A percentile compares a stretch with the other conserved stretches of the same genome.
These are phyloP conservation scores for Mortierella sp. DNA, from an alignment of 371 early-diverging fungal species.

Conservation along the genomic window DNA sequence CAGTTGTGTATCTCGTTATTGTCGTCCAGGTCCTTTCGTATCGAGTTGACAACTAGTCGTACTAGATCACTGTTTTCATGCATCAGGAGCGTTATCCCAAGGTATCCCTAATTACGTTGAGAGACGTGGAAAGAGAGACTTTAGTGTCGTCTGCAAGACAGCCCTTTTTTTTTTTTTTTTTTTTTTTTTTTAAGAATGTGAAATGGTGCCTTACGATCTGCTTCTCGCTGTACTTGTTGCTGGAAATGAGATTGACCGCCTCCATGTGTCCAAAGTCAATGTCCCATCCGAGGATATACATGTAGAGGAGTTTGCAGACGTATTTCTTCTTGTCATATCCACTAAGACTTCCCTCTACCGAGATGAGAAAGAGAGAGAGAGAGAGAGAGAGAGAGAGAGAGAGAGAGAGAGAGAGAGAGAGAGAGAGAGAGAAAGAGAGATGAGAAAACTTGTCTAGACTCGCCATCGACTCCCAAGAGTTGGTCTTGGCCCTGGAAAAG, in stretches of 20 bases:
- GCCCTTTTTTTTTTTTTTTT: neutral
- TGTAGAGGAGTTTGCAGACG: slow-evolving; percentile 97
- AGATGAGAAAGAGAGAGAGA: too few relatives aligned
- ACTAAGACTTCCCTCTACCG: slow-evolving; percentile 83
- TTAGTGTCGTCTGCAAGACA: neutral
- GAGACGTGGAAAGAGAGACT: neutral
- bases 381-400: neutral
- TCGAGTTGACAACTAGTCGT: slow-evolving; percentile 86
- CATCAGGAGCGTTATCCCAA: slow-evolving; percentile 92
- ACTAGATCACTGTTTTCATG: slow-evolving; percentile 87
- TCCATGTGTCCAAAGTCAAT: slow-evolving; percentile 98
- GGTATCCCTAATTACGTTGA: slow-evolving; percentile 84
- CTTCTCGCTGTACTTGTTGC: slow-evolving; percentile 94
- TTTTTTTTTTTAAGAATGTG: neutral
- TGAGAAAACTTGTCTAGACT: neutral
- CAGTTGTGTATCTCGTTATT: slow-evolving; percentile 90
- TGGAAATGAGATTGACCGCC: slow-evolving; percentile 91
- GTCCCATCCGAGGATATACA: slow-evolving; percentile 98
- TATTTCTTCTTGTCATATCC: slow-evolving; percentile 99
- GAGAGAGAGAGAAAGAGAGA: neutral
- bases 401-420: neutral
- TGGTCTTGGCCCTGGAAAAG: too few relatives aligned
- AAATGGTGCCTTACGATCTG: slow-evolving; percentile 82
- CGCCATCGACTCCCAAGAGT: too few relatives aligned
- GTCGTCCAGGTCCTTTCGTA: slow-evolving; percentile 90